phyloP scores from a whole-genome alignment of 768 basidiomycete species.

The Russula sp. region DNA sequence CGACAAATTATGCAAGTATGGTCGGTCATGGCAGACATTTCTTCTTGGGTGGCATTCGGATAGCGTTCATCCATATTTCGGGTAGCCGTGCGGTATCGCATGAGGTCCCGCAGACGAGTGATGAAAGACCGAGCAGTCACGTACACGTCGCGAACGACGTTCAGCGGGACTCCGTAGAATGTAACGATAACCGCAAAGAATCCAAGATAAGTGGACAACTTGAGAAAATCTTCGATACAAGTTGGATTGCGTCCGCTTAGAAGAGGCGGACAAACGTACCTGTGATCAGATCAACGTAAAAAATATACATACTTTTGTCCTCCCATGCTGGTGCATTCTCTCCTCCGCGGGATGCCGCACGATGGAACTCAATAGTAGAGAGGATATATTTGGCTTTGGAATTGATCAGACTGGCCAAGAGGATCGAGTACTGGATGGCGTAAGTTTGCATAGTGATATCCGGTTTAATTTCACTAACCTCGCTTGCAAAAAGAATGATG shows the following conservation, averaged over 20 bases:
- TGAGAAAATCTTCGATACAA: conserved; percentile 75
- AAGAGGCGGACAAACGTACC: conserved; percentile 49
- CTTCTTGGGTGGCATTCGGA: conserved; percentile 86
- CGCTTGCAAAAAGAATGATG: conserved; percentile 93
- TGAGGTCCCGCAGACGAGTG: conserved; percentile 78
- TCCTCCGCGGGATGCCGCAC: conserved; percentile 73
- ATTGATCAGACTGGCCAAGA: conserved; percentile 77
- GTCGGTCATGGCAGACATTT: conserved; percentile 78
- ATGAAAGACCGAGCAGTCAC: conserved; percentile 92
- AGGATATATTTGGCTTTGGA: conserved; percentile 80
- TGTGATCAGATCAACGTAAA: conserved; percentile 89
- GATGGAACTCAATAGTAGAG: conserved; percentile 74
- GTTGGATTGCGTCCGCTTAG: conserved; percentile 19
- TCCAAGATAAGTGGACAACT: conserved; percentile 84
- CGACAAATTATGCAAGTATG: conserved; percentile 97
- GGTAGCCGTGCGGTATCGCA: conserved; percentile 91
- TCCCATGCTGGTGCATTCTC: conserved; percentile 93
- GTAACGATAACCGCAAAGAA: conserved; percentile 95
- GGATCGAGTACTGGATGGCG: conserved; percentile 71
- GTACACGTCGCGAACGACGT: conserved; percentile 96
- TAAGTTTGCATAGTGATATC: conserved; percentile 24
- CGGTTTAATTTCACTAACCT: conserved; percentile 50
- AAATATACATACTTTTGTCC: conserved; percentile 95
- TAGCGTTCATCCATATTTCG: conserved; percentile 95
- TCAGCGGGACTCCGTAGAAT: conserved; percentile 91